These are phyloP conservation scores for Xylariaceae sp. DNA, from an alignment of 2,329 filamentous ascomycete species.

Conservation along the genomic window DNA sequence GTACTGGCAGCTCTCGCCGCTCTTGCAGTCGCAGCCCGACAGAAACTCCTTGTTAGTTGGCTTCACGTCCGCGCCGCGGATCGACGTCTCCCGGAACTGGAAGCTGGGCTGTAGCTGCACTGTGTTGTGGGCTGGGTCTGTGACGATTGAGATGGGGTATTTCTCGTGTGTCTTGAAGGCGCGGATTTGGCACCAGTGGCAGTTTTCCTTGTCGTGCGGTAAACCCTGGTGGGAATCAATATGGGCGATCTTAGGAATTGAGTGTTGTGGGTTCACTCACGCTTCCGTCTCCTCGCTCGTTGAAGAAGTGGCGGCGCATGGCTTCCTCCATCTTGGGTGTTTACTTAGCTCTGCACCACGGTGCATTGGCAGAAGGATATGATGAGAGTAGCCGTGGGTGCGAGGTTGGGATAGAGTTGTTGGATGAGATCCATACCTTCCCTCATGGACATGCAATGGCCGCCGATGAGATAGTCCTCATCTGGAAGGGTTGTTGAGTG, in stretches of 20 bases:
- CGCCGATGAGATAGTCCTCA: no score
- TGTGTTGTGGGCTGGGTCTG: slow-evolving; percentile 55
- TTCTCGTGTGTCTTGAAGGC: slow-evolving; percentile 47
- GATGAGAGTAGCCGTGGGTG: no score
- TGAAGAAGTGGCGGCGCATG: slow-evolving; percentile 49
- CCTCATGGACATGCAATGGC: no score
- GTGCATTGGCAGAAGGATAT: no score
- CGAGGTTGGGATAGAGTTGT: no score
- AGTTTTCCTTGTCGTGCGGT: slow-evolving; percentile 41
- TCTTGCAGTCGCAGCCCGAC: slow-evolving; percentile 65
- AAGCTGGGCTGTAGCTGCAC: slow-evolving; percentile 64
- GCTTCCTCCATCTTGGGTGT: slow-evolving; percentile 43
- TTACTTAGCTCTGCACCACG: no score
- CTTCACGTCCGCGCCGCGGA: slow-evolving; percentile 59
- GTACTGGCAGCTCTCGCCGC: slow-evolving; percentile 65
- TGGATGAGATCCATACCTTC: no score
- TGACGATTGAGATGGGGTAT: slow-evolving; percentile 62
- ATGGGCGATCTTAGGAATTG: neutral
- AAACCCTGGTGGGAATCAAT: neutral
- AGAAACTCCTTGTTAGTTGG: slow-evolving; percentile 60
- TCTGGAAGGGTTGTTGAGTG: no score
- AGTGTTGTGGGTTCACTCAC: slow-evolving; percentile 12
- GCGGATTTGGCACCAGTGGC: slow-evolving; percentile 62
- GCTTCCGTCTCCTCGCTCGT: slow-evolving; percentile 42
- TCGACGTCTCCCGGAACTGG: slow-evolving; percentile 62